Base-by-base conservation (phyloP, 257 asterid genomes). In the Nicotiana benthamiana region DNA sequence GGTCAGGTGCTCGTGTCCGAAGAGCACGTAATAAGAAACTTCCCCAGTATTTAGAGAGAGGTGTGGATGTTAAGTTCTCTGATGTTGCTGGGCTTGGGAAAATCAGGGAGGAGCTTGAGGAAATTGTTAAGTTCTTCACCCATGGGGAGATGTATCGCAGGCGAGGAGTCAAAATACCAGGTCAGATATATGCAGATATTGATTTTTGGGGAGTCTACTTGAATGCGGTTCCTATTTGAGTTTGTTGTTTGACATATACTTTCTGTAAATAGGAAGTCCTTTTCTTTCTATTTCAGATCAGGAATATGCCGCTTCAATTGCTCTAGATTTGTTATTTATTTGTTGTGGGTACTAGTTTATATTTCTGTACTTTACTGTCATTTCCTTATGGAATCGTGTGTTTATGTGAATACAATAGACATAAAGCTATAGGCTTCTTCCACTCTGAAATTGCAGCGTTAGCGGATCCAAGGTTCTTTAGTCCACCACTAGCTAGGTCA, bases 51-150 rank as follows among this genome's bases (percentile, higher is more conserved):
- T 80, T 95, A 90, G 99, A 95, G 85, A 86, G 91, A 84, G 96
- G 89, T 9, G 85, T 91, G 52, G 97, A 93, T 87, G 98, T 93
- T 76, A 95, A 95, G 89, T 95, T 95, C 85, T 75, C 98, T 0
- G 99, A 95, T 86, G 99, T 95, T 82, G 98, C 98, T 3, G 99
- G 99, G 84, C 98, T 95, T 75, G 99, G 99, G 80, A 95, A 93
- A 87, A 95, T 95, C 60, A 85, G 98, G 64, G 93, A 91, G 74
- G 99, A 95, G 92, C 99, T 95, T 82, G 99, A 95, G 87, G 99
- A 95, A 92, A 84, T 95, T 81, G 99, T 95, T 80, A 93, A 95
- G 84, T 95, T 95, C 90, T 95, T 95, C 81, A 95, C 99, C n/a
- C 99, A 95, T 32, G 97, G 97, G 75, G 99, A 95, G 75, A 92